A percentile compares a stretch with the other conserved stretches of the same genome.
Evolutionary conservation across 805 yeast species (phyloP).

Genomic region (Metschnikowia aberdeeniae): DNA sequence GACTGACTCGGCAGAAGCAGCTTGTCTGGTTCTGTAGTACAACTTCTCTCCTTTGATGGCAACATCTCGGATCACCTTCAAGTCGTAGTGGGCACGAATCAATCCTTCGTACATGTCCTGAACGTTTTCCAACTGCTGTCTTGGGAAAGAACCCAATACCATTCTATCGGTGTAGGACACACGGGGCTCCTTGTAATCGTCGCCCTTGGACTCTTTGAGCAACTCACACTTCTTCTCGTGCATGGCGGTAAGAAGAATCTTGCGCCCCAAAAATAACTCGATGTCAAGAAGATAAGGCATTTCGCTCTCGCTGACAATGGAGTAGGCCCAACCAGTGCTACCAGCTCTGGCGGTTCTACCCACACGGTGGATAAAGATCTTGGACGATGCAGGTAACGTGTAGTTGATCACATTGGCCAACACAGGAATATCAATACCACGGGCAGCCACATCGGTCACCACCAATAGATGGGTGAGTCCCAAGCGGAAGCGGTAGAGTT

Average conservation of each 20-base stretch:
- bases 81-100: slow-evolving; percentile 61
- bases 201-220: slow-evolving; percentile 43
- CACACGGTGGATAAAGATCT: slow-evolving; percentile 92
- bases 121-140: slow-evolving; percentile 62
- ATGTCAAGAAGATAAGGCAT: slow-evolving; percentile 86
- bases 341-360: slow-evolving; percentile 99
- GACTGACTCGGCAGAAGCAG: slow-evolving; percentile 84
- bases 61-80: slow-evolving; percentile 61
- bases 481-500: slow-evolving; percentile 75
- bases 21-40: slow-evolving; percentile 76
- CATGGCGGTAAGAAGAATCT: slow-evolving; percentile 67
- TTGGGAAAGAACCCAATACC: slow-evolving; percentile 80
- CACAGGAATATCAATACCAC: slow-evolving; percentile 98
- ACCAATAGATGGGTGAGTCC: slow-evolving; percentile 86
- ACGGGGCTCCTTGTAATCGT: slow-evolving; percentile 48
- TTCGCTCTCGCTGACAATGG: slow-evolving; percentile 80
- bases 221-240: slow-evolving; percentile 57
- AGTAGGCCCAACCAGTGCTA: slow-evolving; percentile 94
- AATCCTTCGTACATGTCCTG: slow-evolving; percentile 68
- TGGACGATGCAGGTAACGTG: slow-evolving; percentile 86
- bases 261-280: slow-evolving; percentile 84
- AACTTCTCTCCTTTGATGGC: slow-evolving; percentile 84
- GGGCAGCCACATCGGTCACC: slow-evolving; percentile 97
- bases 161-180: slow-evolving; percentile 70
- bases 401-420: slow-evolving; percentile 92